Conservation (phyloP, 306 rosid genomes). For the Begonia fuchsioides region DNA sequence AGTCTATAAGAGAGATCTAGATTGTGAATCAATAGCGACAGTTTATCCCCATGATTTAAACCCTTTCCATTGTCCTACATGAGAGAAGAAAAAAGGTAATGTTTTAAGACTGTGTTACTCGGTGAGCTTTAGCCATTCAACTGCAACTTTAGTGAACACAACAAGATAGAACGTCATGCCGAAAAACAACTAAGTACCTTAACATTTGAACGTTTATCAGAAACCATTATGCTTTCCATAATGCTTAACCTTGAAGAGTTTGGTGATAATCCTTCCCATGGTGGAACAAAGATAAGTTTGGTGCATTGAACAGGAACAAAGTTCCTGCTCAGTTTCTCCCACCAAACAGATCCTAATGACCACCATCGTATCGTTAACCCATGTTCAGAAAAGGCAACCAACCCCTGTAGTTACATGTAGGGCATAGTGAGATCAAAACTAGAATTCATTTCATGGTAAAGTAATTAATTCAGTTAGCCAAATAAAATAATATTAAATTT, state of each 20-base stretch:
- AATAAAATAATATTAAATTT: too few species aligned
- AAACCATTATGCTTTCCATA: conserved; percentile 65
- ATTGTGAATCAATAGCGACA: conserved; percentile 64
- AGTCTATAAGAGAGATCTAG: conserved; percentile 78
- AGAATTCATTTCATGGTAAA: too few species aligned
- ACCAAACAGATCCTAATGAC: conserved; percentile 93
- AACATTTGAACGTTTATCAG: conserved; percentile 23
- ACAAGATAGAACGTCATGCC: too few species aligned
- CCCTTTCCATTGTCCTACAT: conserved; percentile 40
- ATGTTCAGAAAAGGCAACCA: conserved; percentile 87
- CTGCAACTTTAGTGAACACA: too few species aligned
- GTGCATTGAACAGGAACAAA: conserved; percentile 87
- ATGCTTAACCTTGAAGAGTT: conserved; percentile 85
- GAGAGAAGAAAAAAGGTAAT: conserved; percentile 9
- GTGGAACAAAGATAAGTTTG: conserved; percentile 82
- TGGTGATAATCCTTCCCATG: conserved; percentile 99
- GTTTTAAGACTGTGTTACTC: background rate
- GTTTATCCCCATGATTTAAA: conserved; percentile 46
- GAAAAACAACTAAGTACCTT: conserved; percentile 31
- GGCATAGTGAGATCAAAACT: background rate
- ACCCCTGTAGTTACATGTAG: conserved; percentile 42
- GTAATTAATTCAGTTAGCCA: too few species aligned
- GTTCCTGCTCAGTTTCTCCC: conserved; percentile 90
- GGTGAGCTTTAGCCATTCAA: too few species aligned
- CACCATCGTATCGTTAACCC: conserved; percentile 98